phyloP scores from a whole-genome alignment of 176 grass and related monocot genomes.

The Saccharum spontaneum region DNA sequence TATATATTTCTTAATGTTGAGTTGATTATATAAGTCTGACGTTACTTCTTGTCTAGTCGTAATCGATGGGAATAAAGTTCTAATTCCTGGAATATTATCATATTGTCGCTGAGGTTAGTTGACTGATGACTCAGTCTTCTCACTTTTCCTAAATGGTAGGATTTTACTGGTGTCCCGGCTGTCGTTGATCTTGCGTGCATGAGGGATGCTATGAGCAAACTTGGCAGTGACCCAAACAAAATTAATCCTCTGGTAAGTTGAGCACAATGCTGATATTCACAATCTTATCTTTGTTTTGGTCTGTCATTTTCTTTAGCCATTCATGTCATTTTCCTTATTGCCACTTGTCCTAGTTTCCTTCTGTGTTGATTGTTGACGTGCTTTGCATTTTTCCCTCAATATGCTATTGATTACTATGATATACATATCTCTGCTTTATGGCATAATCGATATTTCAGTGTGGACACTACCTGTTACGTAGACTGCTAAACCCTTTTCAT shows the following conservation, averaged over 20 bases:
- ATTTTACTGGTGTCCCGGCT: constrained; percentile 96
- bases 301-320: constrained; percentile 1
- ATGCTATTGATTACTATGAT: background rate
- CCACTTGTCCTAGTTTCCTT: background rate
- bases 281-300: too few species aligned
- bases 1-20: background rate
- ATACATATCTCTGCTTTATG: background rate
- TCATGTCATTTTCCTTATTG: background rate
- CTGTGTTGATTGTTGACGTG: background rate
- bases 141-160: constrained; percentile 41
- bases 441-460: background rate
- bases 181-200: constrained; percentile 98
- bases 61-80: background rate
- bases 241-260: constrained; percentile 93
- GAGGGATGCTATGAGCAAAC: constrained; percentile 94
- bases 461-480: background rate
- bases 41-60: constrained; percentile 2
- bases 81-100: constrained; percentile 1
- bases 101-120: background rate
- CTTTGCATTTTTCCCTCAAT: background rate
- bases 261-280: background rate
- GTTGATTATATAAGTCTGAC: constrained; percentile 17
- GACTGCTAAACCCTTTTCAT: background rate
- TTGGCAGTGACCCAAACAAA: constrained; percentile 82
- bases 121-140: constrained; percentile 3